Evolutionary conservation across 306 rosid species (phyloP).

Genomic region (Chamaecrista fasciculata): DNA sequence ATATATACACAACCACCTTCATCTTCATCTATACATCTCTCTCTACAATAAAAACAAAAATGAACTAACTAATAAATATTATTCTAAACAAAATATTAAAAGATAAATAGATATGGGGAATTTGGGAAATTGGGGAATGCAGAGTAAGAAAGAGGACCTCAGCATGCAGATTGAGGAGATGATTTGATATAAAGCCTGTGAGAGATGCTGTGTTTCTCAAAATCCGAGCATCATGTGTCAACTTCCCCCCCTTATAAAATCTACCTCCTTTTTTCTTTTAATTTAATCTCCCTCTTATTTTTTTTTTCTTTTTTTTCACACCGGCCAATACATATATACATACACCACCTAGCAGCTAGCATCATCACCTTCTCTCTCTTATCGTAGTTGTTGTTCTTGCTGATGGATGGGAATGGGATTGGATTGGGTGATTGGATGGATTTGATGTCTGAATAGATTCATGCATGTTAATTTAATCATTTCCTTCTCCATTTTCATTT

Average conservation of each 20-base stretch:
- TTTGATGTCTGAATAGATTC: conserved; percentile 46
- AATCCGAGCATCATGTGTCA: conserved; percentile 91
- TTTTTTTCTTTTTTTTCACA: too few species aligned
- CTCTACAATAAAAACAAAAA: too few species aligned
- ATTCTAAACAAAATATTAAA: too few species aligned
- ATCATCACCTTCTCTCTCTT: conserved; percentile 19
- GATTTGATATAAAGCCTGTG: conserved; percentile 62
- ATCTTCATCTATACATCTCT: too few species aligned
- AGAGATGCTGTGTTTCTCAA: conserved; percentile 49
- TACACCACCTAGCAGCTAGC: not conserved
- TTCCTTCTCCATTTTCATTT: too few species aligned
- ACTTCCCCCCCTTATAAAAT: conserved; percentile 52
- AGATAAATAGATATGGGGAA: not conserved
- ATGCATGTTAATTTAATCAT: conserved; percentile 43
- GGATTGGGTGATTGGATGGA: conserved; percentile 43
- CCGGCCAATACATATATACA: too few species aligned
- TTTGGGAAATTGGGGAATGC: conserved; percentile 27
- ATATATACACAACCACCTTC: too few species aligned
- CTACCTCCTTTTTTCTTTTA: conserved; percentile 40
- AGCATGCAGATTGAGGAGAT: conserved; percentile 62
- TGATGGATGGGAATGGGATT: conserved; percentile 43
- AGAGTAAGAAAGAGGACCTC: conserved; percentile 21
- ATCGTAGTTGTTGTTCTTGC: conserved; percentile 16
- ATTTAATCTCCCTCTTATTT: conserved; percentile 39
- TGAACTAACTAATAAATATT: too few species aligned